Base-by-base conservation (phyloP, 2,329 filamentous ascomycete species). In the Aureobasidium sp. region DNA sequence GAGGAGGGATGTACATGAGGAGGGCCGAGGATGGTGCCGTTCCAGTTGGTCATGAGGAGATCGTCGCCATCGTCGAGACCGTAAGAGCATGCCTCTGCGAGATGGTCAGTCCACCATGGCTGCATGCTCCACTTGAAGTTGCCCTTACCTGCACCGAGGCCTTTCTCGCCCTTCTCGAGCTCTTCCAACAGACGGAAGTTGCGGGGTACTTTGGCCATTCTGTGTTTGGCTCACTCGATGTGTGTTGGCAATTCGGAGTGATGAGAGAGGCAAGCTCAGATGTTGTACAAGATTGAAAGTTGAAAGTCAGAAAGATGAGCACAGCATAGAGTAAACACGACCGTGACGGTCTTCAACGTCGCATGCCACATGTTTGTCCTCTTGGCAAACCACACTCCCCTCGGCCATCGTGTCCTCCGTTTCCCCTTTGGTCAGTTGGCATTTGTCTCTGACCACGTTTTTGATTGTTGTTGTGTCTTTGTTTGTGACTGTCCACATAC, bases 141-240 rank as follows among this genome's bases (percentile, higher is more conserved):
- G 11, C 12, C 22, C 40, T 27, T 72, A 88, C 89, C 88, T 70
- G 91, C 90, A 66, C 93, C 91, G 59, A 93, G 79, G 57, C 93
- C 93, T 74, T 98, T 98, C 77, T 98, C 93, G 66, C 93, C 93
- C 77, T 97, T 97, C 77, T 98, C 93, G 17, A 98, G 80, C 82
- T 98, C 93, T 71, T 96, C 93, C 54, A 98, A 79, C 61, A 98
- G 81, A 67, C 91, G 85, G 70, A 98, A 98, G 76, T 97, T 97
- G 69, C 93, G 83, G 57, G 93, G 93, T 55, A 98, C 81, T 72
- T 94, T 89, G 55, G 86, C 70, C 79, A 83, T 84, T 48, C 21
- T 57, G 39, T 11, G 29, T 30, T 12, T 14, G 12, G 10, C 1
- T n/a, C 12, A 6, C 4, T 21, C 6, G 24, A 6, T 21, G 16